Base-by-base conservation (phyloP, 768 basidiomycete genomes). In the Termitomyces sp. region DNA sequence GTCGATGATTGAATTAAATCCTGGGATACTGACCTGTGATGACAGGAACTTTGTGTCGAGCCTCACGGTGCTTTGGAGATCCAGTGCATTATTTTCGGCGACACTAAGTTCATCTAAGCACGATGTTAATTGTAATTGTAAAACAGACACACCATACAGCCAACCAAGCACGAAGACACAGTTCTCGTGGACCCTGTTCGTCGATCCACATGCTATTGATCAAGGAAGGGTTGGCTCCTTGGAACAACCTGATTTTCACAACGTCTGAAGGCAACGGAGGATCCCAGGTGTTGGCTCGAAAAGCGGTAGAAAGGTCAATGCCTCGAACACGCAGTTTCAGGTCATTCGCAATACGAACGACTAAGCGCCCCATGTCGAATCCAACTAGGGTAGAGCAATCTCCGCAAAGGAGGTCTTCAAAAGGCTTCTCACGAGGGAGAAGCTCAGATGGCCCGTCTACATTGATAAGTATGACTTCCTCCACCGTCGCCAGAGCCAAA, bases 161-260 rank as follows among this genome's bases (percentile, higher is more conserved):
- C 8, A 78, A 59, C 76, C 76, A 78, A 6, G 76, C 76, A 50
- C 74, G 72, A 43, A 77, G 66, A 58, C 71, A 74, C 18, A 75
- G 40, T 44, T 75, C 67, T 33, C 65, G 62, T 14, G 62, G 43
- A 28, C 49, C 60, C 20, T 58, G 49, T 41, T 68, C 63, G 5
- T 62, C 66, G 26, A 64, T 65, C 77, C 77, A 76, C 32, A 76
- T 33, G 13, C 55, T 55, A 55, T 71, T 55, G 8, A 77, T 63
- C 8, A 58, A 50, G 46, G 59, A 59, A 12, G n/a, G 16, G 40
- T 69, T 49, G 0, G 57, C 67, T 7, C 43, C 50, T 4, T 58
- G 44, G 30, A 48, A 58, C 0, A 75, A 47, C 23, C 48, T 64
- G 4, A 58, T 61, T 5, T 40, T 48, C 7, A 74, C 64, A 40